phyloP scores from a whole-genome alignment of 768 basidiomycete species.

The Suillus subalutaceus region DNA sequence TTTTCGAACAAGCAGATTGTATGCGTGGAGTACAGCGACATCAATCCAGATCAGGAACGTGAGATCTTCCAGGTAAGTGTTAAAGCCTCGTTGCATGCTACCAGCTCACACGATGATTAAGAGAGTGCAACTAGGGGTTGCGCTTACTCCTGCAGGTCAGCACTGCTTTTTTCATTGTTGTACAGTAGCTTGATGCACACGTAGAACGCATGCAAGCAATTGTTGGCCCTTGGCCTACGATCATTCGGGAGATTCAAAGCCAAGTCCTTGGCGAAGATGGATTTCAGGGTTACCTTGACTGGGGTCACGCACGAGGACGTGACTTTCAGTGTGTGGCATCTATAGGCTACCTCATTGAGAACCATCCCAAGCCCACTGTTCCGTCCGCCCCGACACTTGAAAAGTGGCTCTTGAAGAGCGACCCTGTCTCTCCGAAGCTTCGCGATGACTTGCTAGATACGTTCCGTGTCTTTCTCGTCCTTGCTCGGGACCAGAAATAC shows the following conservation, averaged over 20 bases:
- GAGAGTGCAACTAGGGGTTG: slow-evolving; percentile 56
- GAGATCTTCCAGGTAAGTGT: slow-evolving; percentile 62
- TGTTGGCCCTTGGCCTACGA: slow-evolving; percentile 46
- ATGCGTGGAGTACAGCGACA: slow-evolving; percentile 54
- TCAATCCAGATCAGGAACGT: slow-evolving; percentile 57
- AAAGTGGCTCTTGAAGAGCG: slow-evolving; percentile 38
- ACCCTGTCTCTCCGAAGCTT: slow-evolving; percentile 30
- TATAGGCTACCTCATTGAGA: slow-evolving; percentile 35
- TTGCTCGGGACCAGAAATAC: slow-evolving; percentile 37
- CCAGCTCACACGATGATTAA: slow-evolving; percentile 18
- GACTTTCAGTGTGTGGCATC: slow-evolving; percentile 51
- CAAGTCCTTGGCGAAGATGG: slow-evolving; percentile 38
- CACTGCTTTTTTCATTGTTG: neutral
- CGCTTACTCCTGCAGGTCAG: slow-evolving; percentile 52
- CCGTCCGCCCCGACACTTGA: slow-evolving; percentile 34
- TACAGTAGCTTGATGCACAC: slow-evolving; percentile 4
- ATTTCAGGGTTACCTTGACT: slow-evolving; percentile 42
- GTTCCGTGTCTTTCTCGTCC: slow-evolving; percentile 36
- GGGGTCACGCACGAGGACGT: slow-evolving; percentile 47
- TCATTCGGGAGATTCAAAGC: slow-evolving; percentile 44
- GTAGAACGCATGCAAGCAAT: slow-evolving; percentile 54
- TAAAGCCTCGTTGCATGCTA: neutral
- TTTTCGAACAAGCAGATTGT: slow-evolving; percentile 51
- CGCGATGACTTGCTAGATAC: slow-evolving; percentile 34
- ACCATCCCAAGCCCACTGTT: slow-evolving; percentile 28